Evolutionary conservation across 1,139 yeast species (phyloP), one percentile per base, ranked within the genome.

Genomic region (Lodderomyces jiufengensis): DNA sequence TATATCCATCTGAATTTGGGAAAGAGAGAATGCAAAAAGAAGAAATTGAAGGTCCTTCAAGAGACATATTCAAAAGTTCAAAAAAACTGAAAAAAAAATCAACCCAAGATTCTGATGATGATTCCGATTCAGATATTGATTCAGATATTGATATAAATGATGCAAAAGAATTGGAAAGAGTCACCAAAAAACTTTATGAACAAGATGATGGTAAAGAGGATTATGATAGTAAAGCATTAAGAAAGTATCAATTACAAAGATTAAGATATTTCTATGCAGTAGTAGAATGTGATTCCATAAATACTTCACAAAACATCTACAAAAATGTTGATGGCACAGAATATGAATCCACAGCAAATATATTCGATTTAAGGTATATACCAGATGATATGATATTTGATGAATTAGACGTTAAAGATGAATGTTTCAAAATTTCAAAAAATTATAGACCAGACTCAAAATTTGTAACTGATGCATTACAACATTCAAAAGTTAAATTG

Each of bases 1-100:
- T 94, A n/a, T 87, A 72, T 51, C 97, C 97, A 12, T 84, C 95
- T 40, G 95, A 92, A 52, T 94, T 78, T 56, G 99, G 99, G 27
- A 92, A 88, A 55, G 84, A 85, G 54, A 82, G 88, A 54, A 82
- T 94, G 92, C 86, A 83, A 44, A 77, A 77, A 47, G 99, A 94
- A 62, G 95, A 88, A 47, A 52, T 75, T 4, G 92, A 86, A 52
- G 99, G 99, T 0, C 99, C 99, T 3, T 90, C 97, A 43, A 77
- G 74, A 49, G 95, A 88, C 29, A 59, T 92, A 15, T 92, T 92
- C 61, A 65, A 67, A 40, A 68, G 61, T 29, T 57, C 61, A 40
- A 13, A 6, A 6, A 32, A 32, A 14, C 63, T 60, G 37, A 56
- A 59, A 37, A 49, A 56, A 31, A 45, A 49, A 31, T 37, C 40